Evolutionary conservation across 495 filamentous ascomycete species (phyloP), one percentile per base, ranked within the genome.

Genomic region (Aspergillus leporis): DNA sequence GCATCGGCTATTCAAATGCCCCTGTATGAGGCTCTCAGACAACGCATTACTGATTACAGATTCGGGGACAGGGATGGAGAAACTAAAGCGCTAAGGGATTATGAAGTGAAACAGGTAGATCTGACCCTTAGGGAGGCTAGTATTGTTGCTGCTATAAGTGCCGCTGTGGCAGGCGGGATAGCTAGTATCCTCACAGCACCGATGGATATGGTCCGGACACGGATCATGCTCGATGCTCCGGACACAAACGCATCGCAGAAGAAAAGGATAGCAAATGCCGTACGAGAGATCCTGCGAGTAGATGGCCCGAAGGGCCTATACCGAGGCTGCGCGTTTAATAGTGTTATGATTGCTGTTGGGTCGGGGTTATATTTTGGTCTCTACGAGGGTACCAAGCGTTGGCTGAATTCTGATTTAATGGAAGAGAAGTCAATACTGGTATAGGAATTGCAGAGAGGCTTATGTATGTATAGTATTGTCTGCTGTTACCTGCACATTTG

Each of bases 341-440:
- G 19, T 22, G 5, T 47, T 13, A 47, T 47, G 18, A 0, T 23
- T 4, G 43, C 19, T 23, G 19, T 47, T 14, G 43, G 43, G 16
- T 47, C 43, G 8, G 43, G 43, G 19, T 23, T 47, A 47, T 47
- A 47, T 23, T 47, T 47, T 47, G 43, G 43, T 23, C 19, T 47
- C 18, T 47, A 47, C 10, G 43, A 47, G 21, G 13, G 43, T 10
- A 14, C 19, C 1, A 47, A 47, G 19, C 9, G 19, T 12, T 47
- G 43, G 43, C 43, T 22, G 16, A 47, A 18, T 18, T 41, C 38
- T n/a, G 38, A 41, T 14, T 41, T 14, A 41, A 41, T 41, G 13
- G 14, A 41, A n/a, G 38, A 41, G 16, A 18, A n/a, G n/a, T n/a
- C 16, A 3, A n/a, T n/a, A 14, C n/a, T 41, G 16, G 38, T 3